Percentiles rank a stretch among this genome's conserved stretches.
phyloP scores from a whole-genome alignment of 352 stramenopile genomes.

The Pythium chondricola region DNA sequence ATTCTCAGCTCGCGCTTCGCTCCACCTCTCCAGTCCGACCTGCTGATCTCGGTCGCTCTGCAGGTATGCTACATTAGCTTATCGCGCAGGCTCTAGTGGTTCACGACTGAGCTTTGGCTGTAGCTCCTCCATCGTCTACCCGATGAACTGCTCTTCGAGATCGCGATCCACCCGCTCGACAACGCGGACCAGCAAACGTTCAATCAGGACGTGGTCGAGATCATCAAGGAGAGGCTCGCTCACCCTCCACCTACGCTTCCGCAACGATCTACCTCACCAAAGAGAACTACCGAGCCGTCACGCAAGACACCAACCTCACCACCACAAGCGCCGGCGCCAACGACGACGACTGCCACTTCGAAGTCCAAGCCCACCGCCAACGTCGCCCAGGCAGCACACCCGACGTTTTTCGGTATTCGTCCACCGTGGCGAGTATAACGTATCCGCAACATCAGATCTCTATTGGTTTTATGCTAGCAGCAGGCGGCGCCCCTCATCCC shows the following conservation, averaged over 20 bases:
- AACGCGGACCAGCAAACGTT: conserved; percentile 49
- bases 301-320: too few relatives aligned
- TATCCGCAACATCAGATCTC: background rate
- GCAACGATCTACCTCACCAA: background rate
- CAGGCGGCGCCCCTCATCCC: too few relatives aligned
- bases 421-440: background rate
- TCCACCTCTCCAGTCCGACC: conserved; percentile 72
- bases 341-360: too few relatives aligned
- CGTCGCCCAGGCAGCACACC: background rate
- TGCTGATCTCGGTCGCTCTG: conserved; percentile 80
- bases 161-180: conserved; percentile 78
- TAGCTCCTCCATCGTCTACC: conserved; percentile 82
- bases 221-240: conserved; percentile 28
- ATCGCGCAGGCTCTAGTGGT: too few relatives aligned
- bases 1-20: conserved; percentile 80
- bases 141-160: conserved; percentile 81
- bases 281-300: background rate
- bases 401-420: background rate
- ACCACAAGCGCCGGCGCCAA: background rate
- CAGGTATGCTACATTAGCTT: conserved; percentile 36
- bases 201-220: conserved; percentile 39
- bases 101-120: background rate
- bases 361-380: background rate
- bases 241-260: too few relatives aligned
- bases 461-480: background rate